Evolutionary conservation across 2,329 filamentous ascomycete genomes (phyloP).

Genomic region (Penicillium sp.): DNA sequence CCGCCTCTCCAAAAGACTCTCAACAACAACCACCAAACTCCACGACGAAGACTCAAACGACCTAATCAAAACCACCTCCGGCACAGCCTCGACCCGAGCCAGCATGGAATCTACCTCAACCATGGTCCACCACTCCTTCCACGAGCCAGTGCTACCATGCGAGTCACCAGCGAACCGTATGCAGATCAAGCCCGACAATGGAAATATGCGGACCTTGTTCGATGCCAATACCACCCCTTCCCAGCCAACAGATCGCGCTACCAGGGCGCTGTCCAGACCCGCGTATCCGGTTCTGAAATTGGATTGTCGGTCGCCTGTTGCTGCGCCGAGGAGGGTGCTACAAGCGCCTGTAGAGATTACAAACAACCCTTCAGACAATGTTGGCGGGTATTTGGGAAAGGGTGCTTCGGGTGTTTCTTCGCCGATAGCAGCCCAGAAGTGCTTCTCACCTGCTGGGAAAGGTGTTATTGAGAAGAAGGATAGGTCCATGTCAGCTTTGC

Average conservation of each 20-base stretch:
- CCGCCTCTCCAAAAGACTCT: conserved; percentile 17
- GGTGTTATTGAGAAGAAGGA: conserved; percentile 4
- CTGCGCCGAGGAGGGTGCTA: conserved; percentile 11
- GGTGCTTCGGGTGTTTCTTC: neutral
- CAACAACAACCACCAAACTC: conserved; percentile 11
- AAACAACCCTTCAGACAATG: neutral
- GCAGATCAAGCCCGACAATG: conserved; percentile 8
- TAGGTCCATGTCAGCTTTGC: conserved; percentile 15
- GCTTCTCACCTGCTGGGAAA: neutral
- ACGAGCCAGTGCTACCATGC: conserved; percentile 9
- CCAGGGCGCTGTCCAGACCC: conserved; percentile 5
- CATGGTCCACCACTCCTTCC: conserved; percentile 11
- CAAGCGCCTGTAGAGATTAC: conserved; percentile 10
- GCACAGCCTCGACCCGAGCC: conserved; percentile 10
- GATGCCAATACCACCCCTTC: neutral
- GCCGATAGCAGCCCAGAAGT: neutral
- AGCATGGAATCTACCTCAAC: conserved; percentile 19
- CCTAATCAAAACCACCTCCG: conserved; percentile 19
- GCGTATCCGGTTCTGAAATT: conserved; percentile 22
- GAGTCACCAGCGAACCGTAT: conserved; percentile 13
- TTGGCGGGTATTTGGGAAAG: too few species aligned
- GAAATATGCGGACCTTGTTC: conserved; percentile 16
- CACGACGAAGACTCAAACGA: conserved; percentile 23
- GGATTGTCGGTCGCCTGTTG: conserved; percentile 14
- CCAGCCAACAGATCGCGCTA: neutral